Evolutionary conservation across 257 asterid species (phyloP).

Genomic region (Primulina eburnea): DNA sequence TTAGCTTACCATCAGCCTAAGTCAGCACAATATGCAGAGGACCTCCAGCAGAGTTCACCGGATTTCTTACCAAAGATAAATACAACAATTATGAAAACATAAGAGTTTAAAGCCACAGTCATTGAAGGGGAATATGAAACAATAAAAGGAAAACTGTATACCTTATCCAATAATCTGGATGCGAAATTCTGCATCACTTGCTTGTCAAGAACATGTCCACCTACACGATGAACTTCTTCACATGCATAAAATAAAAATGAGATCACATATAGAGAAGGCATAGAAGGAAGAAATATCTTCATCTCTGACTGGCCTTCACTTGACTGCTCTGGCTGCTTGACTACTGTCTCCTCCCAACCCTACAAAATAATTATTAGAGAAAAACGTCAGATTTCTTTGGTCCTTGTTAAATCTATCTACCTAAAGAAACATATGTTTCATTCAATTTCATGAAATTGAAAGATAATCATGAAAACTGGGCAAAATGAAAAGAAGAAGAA

Average conservation of each 20-base stretch:
- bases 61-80: constrained; percentile 18
- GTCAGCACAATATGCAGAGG: constrained; percentile 3
- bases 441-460: constrained; percentile 1
- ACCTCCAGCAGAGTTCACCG: constrained; percentile 5
- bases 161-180: constrained; percentile 71
- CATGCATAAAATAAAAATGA: constrained; percentile 81
- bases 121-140: background rate
- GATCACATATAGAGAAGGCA: constrained; percentile 84
- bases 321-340: constrained; percentile 81
- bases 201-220: constrained; percentile 94
- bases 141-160: constrained; percentile 29
- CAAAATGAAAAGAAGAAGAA: background rate
- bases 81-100: background rate
- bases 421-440: background rate
- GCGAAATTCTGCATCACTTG: constrained; percentile 81
- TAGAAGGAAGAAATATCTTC: constrained; percentile 88
- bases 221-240: constrained; percentile 92
- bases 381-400: constrained; percentile 5
- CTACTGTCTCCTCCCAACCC: constrained; percentile 98
- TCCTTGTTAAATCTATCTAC: constrained; percentile 13
- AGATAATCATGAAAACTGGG: constrained; percentile 16
- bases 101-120: constrained; percentile 14
- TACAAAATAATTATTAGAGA: constrained; percentile 37
- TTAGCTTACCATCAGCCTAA: constrained; percentile 10
- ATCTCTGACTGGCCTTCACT: constrained; percentile 70